Conservation (phyloP, 768 basidiomycete species). For the Mrakia blollopis region DNA sequence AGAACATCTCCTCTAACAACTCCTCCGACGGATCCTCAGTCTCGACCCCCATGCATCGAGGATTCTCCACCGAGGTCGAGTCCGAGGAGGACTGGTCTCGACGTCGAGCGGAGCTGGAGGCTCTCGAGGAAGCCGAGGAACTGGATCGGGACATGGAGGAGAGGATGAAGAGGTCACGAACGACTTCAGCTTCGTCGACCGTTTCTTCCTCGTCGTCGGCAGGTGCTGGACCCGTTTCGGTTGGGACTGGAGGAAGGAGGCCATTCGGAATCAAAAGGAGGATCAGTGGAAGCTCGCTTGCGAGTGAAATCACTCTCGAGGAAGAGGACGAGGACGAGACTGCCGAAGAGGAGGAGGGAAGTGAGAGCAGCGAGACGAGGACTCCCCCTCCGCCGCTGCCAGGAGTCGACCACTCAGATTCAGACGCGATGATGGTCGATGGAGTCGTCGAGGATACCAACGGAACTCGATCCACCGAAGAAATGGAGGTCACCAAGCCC, state of each 20-base stretch:
- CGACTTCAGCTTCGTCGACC: background rate
- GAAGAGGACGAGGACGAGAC: constrained; percentile 20
- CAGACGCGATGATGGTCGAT: background rate
- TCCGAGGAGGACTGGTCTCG: constrained; percentile 37
- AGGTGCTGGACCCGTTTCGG: background rate
- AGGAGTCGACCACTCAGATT: background rate
- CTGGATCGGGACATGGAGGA: constrained; percentile 32
- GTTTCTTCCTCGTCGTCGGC: background rate
- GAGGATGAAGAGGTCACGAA: background rate
- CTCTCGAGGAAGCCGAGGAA: constrained; percentile 32
- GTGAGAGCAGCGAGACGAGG: background rate
- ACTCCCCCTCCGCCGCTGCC: background rate
- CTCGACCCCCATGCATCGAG: constrained; percentile 36
- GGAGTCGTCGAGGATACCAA: background rate
- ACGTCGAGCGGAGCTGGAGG: constrained; percentile 31
- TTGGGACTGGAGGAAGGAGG: background rate
- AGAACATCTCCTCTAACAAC: constrained; percentile 24
- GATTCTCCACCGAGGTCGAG: constrained; percentile 38
- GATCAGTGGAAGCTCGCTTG: constrained; percentile 27
- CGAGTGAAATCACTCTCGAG: constrained; percentile 27
- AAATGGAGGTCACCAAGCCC: background rate
- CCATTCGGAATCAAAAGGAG: constrained; percentile 18
- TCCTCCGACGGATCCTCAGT: constrained; percentile 35
- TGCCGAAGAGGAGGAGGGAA: background rate
- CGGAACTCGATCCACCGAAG: background rate